Conservation (phyloP, 2,329 filamentous ascomycete species). For the Ceratocystis destructans region DNA sequence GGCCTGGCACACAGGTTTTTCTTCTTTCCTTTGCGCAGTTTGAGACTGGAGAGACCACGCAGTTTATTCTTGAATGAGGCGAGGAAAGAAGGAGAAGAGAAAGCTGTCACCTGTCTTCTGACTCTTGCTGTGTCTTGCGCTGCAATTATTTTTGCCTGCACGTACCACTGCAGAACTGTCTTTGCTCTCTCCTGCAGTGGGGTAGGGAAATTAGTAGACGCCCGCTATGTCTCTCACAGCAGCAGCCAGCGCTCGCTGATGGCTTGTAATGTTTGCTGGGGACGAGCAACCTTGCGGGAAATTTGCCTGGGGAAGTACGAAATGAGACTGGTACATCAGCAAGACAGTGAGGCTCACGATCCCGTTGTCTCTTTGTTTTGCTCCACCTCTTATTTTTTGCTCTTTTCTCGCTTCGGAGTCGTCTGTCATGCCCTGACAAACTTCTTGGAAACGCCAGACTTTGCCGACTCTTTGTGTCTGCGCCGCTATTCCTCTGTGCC, state of each 20-base stretch:
- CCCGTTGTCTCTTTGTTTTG: background rate
- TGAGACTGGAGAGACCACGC: too few relatives aligned
- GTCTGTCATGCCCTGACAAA: slow-evolving; percentile 5
- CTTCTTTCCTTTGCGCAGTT: too few relatives aligned
- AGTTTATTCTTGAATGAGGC: too few relatives aligned
- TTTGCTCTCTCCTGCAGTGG: too few relatives aligned
- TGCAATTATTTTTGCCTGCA: background rate
- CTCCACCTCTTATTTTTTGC: background rate
- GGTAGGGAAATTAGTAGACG: too few relatives aligned
- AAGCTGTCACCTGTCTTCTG: too few relatives aligned
- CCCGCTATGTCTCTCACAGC: too few relatives aligned
- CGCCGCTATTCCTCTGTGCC: background rate
- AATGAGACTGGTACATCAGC: background rate
- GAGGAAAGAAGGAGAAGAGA: too few relatives aligned
- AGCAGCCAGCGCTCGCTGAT: too few relatives aligned
- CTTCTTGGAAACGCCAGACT: background rate
- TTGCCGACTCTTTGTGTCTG: background rate
- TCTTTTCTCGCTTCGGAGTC: background rate
- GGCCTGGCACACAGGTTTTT: background rate
- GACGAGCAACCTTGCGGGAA: background rate
- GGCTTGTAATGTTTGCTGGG: too few relatives aligned
- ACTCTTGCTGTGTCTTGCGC: background rate
- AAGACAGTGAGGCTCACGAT: background rate
- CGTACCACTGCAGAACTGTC: background rate
- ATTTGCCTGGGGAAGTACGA: background rate